Conservation (phyloP, 352 stramenopile species). For the Phytopythium cucurbitacearum region DNA sequence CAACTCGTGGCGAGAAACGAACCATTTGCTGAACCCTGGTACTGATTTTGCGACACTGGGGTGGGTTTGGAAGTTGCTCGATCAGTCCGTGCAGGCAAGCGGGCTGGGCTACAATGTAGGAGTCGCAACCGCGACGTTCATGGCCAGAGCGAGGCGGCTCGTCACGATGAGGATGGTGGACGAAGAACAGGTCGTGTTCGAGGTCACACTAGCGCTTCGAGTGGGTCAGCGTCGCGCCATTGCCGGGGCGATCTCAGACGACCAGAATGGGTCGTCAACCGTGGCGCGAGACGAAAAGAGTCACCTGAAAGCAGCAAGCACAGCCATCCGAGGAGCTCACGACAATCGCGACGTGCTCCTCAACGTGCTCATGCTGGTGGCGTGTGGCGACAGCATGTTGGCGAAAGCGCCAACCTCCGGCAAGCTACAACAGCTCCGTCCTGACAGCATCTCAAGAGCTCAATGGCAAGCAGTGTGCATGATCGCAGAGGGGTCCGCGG, state of each 20-base stretch:
- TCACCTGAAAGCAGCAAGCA: neutral
- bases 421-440: constrained; percentile 20
- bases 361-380: neutral
- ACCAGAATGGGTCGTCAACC: neutral
- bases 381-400: neutral
- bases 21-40: neutral
- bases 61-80: constrained; percentile 39
- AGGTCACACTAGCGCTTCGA: constrained; percentile 31
- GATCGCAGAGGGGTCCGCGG: constrained; percentile 17
- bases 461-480: constrained; percentile 28
- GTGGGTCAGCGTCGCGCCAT: constrained; percentile 20
- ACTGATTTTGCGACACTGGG: constrained; percentile 1
- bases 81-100: constrained; percentile 11
- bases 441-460: constrained; percentile 7
- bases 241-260: neutral
- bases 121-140: constrained; percentile 7
- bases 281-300: no score
- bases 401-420: constrained; percentile 6
- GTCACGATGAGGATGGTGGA: constrained; percentile 24
- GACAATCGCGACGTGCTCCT: neutral
- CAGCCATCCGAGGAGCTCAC: neutral
- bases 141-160: constrained; percentile 6
- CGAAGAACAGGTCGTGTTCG: constrained; percentile 25
- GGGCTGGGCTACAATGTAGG: neutral
- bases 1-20: constrained; percentile 27